phyloP scores from a whole-genome alignment of 192 early-diverging fungal species.

The Coemansia aciculifera region DNA sequence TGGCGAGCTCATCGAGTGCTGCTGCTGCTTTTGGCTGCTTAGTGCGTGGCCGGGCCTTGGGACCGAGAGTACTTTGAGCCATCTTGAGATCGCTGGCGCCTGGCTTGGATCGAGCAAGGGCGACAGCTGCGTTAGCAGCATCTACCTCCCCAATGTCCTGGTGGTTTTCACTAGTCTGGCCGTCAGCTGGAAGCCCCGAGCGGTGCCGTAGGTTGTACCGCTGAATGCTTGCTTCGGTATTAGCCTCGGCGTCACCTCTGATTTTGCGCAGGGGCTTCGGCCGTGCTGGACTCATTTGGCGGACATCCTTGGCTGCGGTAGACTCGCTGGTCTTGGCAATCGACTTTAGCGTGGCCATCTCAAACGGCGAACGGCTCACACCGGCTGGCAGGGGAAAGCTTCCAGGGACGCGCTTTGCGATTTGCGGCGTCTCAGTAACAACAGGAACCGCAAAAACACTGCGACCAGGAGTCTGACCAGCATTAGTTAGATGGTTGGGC shows the following conservation, averaged over 20 bases:
- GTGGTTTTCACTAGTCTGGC: not conserved
- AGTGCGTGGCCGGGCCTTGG: not conserved
- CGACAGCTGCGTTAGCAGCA: not conserved
- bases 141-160: not conserved
- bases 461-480: slow-evolving; percentile 16
- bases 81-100: not conserved
- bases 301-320: not conserved
- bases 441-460: slow-evolving; percentile 8
- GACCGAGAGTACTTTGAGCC: not conserved
- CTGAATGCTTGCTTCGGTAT: slow-evolving; percentile 5
- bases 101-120: not conserved
- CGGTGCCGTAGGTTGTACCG: slow-evolving; percentile 39
- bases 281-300: slow-evolving; percentile 4
- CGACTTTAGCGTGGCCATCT: slow-evolving; percentile 6
- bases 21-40: slow-evolving; percentile 4
- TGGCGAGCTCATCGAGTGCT: not conserved
- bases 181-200: not conserved
- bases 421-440: slow-evolving; percentile 3
- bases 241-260: not conserved
- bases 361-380: slow-evolving; percentile 32
- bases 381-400: slow-evolving; percentile 8
- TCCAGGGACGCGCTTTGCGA: slow-evolving; percentile 13
- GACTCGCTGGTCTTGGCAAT: not conserved
- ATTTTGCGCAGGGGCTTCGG: not conserved
- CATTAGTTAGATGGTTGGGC: not conserved